Evolutionary conservation across 1,284 basidiomycete genomes (phyloP).

Genomic region (Malassezia pachydermatis): DNA sequence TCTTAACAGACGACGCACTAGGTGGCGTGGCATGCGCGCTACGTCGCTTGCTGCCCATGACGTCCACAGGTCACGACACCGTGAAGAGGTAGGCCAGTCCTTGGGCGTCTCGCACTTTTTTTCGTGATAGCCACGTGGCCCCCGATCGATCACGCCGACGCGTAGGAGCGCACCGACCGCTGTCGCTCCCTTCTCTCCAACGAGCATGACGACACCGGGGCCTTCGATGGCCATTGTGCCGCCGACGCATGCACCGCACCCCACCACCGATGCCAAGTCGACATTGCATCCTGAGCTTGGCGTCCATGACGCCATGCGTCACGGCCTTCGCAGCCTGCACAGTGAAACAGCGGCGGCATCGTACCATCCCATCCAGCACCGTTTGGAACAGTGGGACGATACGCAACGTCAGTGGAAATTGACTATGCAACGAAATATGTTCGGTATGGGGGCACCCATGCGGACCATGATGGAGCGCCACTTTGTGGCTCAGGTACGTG

Average conservation of each 20-base stretch:
- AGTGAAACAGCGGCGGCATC: constrained; percentile 25
- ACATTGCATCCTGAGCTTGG: constrained; percentile 39
- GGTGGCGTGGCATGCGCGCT: too few relatives aligned
- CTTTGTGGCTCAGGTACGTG: constrained; percentile 64
- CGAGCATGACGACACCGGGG: too few relatives aligned
- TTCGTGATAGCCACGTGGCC: too few relatives aligned
- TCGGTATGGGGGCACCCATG: constrained; percentile 78
- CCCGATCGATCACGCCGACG: too few relatives aligned
- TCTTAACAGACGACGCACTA: too few relatives aligned
- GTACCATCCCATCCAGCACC: constrained; percentile 39
- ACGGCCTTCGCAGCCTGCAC: constrained; percentile 32
- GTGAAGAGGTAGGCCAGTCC: too few relatives aligned
- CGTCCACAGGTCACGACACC: too few relatives aligned
- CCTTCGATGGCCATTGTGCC: constrained; percentile 27
- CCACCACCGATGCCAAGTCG: constrained; percentile 18
- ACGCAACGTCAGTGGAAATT: constrained; percentile 80
- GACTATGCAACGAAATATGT: constrained; percentile 70
- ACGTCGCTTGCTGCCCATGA: too few relatives aligned
- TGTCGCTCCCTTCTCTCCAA: too few relatives aligned
- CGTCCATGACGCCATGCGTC: constrained; percentile 42
- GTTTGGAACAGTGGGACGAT: constrained; percentile 62
- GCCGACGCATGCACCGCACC: constrained; percentile 18
- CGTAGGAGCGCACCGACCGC: too few relatives aligned
- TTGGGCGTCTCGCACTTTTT: too few relatives aligned
- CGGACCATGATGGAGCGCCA: constrained; percentile 86